Conservation (phyloP, 2,329 filamentous ascomycete species). For the Aspergillus transmontanensis region DNA sequence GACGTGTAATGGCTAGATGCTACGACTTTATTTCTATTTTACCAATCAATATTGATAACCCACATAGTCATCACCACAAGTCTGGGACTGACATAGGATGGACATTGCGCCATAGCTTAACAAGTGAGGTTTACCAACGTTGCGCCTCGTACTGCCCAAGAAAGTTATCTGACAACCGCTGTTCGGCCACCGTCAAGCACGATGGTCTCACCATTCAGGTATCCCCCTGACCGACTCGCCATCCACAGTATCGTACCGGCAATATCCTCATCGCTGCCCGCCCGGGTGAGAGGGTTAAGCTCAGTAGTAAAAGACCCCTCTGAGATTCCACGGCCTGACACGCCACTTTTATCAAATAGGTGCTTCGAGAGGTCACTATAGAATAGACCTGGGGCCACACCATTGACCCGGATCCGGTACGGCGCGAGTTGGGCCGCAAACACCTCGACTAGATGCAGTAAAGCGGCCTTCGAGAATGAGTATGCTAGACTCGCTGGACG, state of each 20-base stretch:
- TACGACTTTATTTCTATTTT: too few species aligned
- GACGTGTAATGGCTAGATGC: too few species aligned
- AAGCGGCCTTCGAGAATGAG: not conserved
- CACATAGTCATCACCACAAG: too few species aligned
- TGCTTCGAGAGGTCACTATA: not conserved
- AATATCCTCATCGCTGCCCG: slow-evolving; percentile 2
- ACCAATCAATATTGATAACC: too few species aligned
- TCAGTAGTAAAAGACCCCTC: slow-evolving; percentile 2
- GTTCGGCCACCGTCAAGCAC: not conserved
- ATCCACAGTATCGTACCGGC: slow-evolving; percentile 3
- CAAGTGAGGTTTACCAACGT: too few species aligned
- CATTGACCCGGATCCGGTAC: not conserved
- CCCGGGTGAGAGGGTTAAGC: slow-evolving; percentile 4
- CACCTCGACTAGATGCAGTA: not conserved
- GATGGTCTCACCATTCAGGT: not conserved
- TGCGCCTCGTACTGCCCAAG: too few species aligned
- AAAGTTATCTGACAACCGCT: not conserved
- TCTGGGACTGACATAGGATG: too few species aligned
- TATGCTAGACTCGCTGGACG: not conserved
- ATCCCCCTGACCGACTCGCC: not conserved
- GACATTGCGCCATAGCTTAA: too few species aligned
- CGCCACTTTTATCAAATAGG: not conserved
- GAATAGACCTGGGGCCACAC: not conserved
- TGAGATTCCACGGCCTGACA: not conserved
- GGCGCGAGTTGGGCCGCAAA: not conserved